Percentiles rank a stretch among this genome's conserved stretches.
Conservation (phyloP, 2,329 filamentous ascomycete genomes). For the Fusarium longipes region DNA sequence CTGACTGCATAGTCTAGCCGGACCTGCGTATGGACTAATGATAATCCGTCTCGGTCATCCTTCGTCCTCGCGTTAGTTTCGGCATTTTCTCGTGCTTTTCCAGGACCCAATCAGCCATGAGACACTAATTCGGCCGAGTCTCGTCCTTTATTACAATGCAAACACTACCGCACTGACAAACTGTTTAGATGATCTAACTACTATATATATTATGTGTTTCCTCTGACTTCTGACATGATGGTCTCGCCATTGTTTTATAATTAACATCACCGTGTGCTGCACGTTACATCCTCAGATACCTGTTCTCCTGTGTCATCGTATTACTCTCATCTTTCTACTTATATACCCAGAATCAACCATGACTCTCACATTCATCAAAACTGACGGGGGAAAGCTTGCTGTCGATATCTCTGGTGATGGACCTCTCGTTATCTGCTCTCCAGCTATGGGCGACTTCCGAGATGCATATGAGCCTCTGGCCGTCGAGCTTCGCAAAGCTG, state of each 20-base stretch:
- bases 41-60: neutral
- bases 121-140: neutral
- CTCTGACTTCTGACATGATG: rapidly evolving
- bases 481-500: neutral
- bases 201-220: neutral
- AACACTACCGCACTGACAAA: neutral
- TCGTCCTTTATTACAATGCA: neutral
- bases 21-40: rapidly evolving
- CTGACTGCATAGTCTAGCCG: neutral
- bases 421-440: constrained; percentile 31
- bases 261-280: rapidly evolving
- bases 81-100: constrained; percentile 26
- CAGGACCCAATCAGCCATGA: neutral
- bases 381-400: constrained; percentile 29
- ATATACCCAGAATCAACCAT: neutral
- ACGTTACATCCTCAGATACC: rapidly evolving
- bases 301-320: neutral
- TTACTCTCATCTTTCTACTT: neutral
- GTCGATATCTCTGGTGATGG: constrained; percentile 23
- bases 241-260: neutral
- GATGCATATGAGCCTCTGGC: constrained; percentile 25
- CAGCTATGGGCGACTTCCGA: constrained; percentile 30
- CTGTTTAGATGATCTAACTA: neutral
- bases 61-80: constrained; percentile 9
- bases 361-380: constrained; percentile 29